A percentile compares a stretch with the other conserved stretches of the same genome.
Conservation (phyloP, 1,284 basidiomycete genomes). For the Boletus smithii region DNA sequence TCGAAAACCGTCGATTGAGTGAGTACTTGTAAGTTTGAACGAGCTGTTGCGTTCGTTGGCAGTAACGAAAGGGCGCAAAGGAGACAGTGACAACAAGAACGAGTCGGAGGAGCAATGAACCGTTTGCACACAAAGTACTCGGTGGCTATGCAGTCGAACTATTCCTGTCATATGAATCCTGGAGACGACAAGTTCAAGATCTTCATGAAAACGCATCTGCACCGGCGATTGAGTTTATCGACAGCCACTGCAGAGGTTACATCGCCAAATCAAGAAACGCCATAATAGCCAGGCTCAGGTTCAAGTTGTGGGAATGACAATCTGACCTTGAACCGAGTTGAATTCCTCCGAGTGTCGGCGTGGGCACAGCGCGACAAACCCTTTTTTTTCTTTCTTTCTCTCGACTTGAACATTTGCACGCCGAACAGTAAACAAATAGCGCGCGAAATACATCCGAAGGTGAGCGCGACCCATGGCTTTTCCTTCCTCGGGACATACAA, state of each 20-base stretch:
- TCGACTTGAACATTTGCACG: not conserved
- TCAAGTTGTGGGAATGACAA: constrained; percentile 14
- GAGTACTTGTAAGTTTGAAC: no score
- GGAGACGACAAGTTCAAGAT: no score
- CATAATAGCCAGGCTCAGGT: not conserved
- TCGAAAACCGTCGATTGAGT: no score
- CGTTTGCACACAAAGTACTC: no score
- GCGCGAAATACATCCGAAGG: constrained; percentile 10
- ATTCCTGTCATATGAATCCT: no score
- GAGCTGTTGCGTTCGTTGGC: no score
- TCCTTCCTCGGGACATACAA: not conserved
- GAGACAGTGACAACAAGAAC: no score
- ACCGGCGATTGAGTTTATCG: not conserved
- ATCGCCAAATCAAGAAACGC: not conserved
- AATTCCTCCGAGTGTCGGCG: not conserved
- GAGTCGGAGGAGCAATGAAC: no score
- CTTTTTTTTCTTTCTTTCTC: not conserved
- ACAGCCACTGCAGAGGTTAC: constrained; percentile 3
- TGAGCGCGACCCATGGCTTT: constrained; percentile 2
- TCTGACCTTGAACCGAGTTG: constrained; percentile 1
- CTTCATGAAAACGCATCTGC: no score
- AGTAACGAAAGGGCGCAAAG: no score
- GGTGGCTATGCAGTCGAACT: no score
- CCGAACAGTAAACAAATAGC: not conserved
- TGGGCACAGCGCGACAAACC: not conserved